A percentile compares a stretch with the other conserved stretches of the same genome.
phyloP scores from a whole-genome alignment of 1,284 basidiomycete species.

The Trichosporon sp. region DNA sequence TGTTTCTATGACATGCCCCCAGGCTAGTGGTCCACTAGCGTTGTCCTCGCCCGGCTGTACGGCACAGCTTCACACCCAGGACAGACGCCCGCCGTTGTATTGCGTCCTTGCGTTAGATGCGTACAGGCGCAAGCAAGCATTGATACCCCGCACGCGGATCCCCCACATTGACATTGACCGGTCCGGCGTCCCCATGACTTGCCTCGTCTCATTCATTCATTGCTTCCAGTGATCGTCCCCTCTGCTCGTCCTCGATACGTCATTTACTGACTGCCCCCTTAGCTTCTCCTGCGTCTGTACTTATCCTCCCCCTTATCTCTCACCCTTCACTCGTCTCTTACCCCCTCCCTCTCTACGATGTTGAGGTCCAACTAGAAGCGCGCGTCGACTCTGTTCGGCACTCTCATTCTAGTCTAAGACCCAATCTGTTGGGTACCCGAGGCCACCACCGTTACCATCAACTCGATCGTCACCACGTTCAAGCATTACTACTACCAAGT shows the following conservation, averaged over 20 bases:
- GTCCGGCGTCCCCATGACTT: background rate
- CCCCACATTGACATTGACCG: background rate
- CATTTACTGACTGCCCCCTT: background rate
- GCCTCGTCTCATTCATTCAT: background rate
- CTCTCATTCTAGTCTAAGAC: background rate
- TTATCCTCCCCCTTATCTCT: background rate
- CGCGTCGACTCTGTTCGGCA: conserved; percentile 2
- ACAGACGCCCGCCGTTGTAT: background rate
- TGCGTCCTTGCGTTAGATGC: background rate
- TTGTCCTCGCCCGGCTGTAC: background rate
- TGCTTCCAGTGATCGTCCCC: background rate
- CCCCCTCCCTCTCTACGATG: background rate
- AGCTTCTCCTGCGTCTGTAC: background rate
- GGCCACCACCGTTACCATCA: background rate
- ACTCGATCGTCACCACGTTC: background rate
- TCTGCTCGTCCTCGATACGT: background rate
- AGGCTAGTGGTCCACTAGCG: background rate
- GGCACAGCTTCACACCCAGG: background rate
- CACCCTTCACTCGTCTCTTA: background rate
- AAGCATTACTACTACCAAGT: background rate
- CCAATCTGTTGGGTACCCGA: background rate
- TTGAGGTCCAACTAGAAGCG: conserved; percentile 1
- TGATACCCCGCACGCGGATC: background rate
- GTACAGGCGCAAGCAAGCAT: too few relatives aligned
- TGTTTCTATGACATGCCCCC: background rate